Base-by-base conservation (phyloP, 441 rosid species). In the Gossypium gossypioides region DNA sequence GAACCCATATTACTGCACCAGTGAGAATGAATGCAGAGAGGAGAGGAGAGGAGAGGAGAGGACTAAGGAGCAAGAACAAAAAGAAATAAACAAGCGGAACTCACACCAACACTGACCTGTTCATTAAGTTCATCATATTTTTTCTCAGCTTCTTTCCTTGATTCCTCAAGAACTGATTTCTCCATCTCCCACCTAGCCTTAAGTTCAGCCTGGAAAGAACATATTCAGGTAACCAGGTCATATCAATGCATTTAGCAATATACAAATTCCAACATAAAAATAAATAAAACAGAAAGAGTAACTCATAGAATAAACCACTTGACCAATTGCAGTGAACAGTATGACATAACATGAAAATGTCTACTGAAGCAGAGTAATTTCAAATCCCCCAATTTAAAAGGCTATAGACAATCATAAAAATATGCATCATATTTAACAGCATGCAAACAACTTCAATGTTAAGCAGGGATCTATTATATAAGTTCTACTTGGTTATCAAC, bases 41-140 rank as follows among this genome's bases (percentile, higher is more conserved):
- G 63, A 40, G 16, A 4, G 27, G 27, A 40, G 16, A 4, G 27
- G 27, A 25, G 27, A 25, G 34, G 7, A 29, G 34, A 68, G 13
- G 37, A 27, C 3, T 58, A 58, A 42, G 32, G 18, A 48, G 24
- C 16, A 29, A 29, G 25, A 48, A 67, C 42, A 67, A 12, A 32
- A 67, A 24, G 57, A 24, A 67, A 42, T n/a, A 25, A 48, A 29
- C 9, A 48, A 9, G 32, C 12, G 0, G 6, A 6, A 1, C 15
- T 32, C 73, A 52, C 24, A 60, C 6, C 15, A 71, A 25, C 16
- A 76, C 68, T 42, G 3, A 93, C 99, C 97, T 96, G 99, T 74
- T 91, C 97, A 64, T 91, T 84, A 59, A 96, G 85, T 77, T 96
- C 98, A 22, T 79, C 61, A 75, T 83, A 90, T 81, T 89, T 91